phyloP scores from a whole-genome alignment of 2,329 filamentous ascomycete genomes.

The Proliferodiscus dingleyae region DNA sequence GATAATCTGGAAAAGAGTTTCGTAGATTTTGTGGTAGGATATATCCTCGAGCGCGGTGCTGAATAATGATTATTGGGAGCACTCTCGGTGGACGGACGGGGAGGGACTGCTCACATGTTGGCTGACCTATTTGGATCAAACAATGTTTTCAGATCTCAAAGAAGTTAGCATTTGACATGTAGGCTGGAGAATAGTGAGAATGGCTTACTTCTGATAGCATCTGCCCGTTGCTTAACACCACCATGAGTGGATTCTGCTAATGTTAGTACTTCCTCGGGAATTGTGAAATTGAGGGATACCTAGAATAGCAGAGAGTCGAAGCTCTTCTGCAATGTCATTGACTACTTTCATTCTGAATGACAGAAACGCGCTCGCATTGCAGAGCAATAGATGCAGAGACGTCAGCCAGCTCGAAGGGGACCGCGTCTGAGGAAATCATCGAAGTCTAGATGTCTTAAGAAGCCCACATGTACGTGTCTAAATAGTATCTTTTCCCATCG shows the following conservation, averaged over 20 bases:
- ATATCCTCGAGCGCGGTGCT: constrained; percentile 59
- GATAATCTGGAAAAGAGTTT: constrained; percentile 69
- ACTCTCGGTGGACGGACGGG: neutral
- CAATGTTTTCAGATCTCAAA: constrained; percentile 26
- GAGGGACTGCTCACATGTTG: constrained; percentile 23
- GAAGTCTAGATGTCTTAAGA: neutral
- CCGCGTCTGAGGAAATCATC: neutral
- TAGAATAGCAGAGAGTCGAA: constrained; percentile 9
- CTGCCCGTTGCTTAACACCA: constrained; percentile 7
- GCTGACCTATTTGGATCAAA: constrained; percentile 25
- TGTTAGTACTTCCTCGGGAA: neutral
- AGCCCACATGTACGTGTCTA: neutral
- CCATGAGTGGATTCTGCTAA: neutral
- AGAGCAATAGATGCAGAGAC: neutral
- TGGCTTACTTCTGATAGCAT: constrained; percentile 13
- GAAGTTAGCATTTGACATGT: neutral
- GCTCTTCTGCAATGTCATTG: constrained; percentile 1
- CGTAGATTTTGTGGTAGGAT: constrained; percentile 75
- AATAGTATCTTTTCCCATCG: too few relatives aligned
- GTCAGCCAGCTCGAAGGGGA: neutral
- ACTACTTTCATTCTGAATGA: constrained; percentile 6
- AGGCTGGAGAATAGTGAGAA: neutral
- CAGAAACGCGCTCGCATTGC: neutral
- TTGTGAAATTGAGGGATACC: constrained; percentile 1
- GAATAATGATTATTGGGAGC: neutral